Conservation (phyloP, 2,329 filamentous ascomycete species). For the Penicillium sclerotigenum region DNA sequence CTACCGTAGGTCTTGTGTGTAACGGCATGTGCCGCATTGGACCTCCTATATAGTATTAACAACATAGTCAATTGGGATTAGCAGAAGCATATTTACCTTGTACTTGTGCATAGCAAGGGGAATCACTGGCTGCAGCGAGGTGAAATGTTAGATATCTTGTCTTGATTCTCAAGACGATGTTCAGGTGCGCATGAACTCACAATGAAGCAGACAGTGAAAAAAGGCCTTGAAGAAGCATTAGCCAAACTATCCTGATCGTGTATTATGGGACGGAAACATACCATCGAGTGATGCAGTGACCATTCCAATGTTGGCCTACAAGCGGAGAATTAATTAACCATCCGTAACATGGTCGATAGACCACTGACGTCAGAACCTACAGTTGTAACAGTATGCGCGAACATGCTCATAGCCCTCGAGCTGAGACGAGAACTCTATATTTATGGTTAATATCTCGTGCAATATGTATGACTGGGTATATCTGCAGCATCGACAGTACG, state of each 20-base stretch:
- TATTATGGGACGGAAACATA: slow-evolving; percentile 18
- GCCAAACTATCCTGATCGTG: neutral
- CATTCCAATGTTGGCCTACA: slow-evolving; percentile 44
- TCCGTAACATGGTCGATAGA: neutral
- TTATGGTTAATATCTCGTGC: slow-evolving; percentile 14
- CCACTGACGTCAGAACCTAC: slow-evolving; percentile 26
- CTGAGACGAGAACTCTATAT: slow-evolving; percentile 43
- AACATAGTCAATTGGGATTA: neutral
- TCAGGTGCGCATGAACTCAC: slow-evolving; percentile 23
- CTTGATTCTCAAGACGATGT: neutral
- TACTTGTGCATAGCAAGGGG: slow-evolving; percentile 41
- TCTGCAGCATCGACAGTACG: neutral
- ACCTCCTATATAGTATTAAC: slow-evolving; percentile 31
- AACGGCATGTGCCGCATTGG: slow-evolving; percentile 38
- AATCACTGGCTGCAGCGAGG: slow-evolving; percentile 34
- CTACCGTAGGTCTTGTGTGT: slow-evolving; percentile 39
- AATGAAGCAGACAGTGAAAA: slow-evolving; percentile 47
- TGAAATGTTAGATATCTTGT: slow-evolving; percentile 11
- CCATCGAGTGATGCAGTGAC: slow-evolving; percentile 45
- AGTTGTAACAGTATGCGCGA: slow-evolving; percentile 48
- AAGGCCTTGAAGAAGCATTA: slow-evolving; percentile 34
- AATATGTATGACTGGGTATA: slow-evolving; percentile 6
- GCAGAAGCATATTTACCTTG: slow-evolving; percentile 26
- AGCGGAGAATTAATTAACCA: neutral
- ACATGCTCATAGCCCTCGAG: slow-evolving; percentile 47